Conservation (phyloP, 2,329 filamentous ascomycete species). For the Colletotrichum sp. region DNA sequence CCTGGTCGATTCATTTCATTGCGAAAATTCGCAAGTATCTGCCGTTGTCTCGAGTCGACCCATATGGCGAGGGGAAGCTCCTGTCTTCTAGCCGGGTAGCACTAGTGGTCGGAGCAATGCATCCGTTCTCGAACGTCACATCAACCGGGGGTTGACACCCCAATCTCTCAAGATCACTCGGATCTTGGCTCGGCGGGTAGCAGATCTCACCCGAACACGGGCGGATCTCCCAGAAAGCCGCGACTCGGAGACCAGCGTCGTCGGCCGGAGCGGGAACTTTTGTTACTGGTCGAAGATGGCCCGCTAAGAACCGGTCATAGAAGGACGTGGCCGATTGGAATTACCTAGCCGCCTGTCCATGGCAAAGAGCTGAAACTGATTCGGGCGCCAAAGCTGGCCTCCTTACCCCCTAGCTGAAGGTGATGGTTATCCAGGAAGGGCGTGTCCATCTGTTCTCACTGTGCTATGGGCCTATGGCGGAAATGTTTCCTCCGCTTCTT, state of each 20-base stretch:
- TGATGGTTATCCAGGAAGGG: background rate
- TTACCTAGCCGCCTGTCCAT: background rate
- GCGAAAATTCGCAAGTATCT: background rate
- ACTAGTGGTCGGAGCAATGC: background rate
- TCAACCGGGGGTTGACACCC: background rate
- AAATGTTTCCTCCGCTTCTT: background rate
- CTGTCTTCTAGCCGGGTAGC: background rate
- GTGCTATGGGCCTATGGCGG: too few species aligned
- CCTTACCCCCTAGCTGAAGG: background rate
- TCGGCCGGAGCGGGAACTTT: background rate
- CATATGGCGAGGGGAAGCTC: background rate
- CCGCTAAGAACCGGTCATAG: background rate
- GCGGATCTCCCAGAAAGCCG: background rate
- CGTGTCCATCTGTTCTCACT: background rate
- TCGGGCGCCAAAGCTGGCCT: background rate
- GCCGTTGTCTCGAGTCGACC: rapidly evolving
- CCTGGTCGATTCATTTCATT: background rate
- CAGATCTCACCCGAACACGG: background rate
- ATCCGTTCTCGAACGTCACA: background rate
- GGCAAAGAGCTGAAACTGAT: background rate
- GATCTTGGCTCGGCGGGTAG: background rate
- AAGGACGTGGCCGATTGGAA: background rate
- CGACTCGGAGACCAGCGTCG: background rate
- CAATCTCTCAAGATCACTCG: background rate
- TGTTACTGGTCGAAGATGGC: background rate